Percentiles rank a stretch among this genome's conserved stretches.
phyloP scores from a whole-genome alignment of 441 rosid genomes.

The Arabidopsis lyrata region DNA sequence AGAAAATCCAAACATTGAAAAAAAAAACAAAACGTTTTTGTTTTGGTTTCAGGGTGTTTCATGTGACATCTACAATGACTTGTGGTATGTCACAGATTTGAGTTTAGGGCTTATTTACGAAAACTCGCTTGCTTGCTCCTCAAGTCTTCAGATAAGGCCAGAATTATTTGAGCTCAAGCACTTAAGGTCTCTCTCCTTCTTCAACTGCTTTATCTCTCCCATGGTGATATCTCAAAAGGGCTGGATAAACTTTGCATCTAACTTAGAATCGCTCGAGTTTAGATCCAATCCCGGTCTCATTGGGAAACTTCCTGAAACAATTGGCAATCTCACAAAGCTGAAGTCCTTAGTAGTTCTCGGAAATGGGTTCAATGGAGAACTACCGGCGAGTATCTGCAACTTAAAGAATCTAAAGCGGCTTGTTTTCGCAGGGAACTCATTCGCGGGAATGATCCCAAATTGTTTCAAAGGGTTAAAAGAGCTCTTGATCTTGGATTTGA shows the following conservation, averaged over 20 bases:
- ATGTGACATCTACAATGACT: conserved; percentile 75
- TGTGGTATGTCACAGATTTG: conserved; percentile 78
- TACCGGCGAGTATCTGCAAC: conserved; percentile 39
- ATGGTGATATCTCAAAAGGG: conserved; percentile 42
- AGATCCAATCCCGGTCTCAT: conserved; percentile 75
- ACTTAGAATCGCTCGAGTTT: conserved; percentile 70
- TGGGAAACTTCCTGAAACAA: conserved; percentile 52
- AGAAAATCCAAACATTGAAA: conserved; percentile 11
- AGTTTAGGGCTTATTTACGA: conserved; percentile 79
- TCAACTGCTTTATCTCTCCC: conserved; percentile 70
- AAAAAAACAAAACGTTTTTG: neutral
- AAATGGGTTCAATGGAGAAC: conserved; percentile 35
- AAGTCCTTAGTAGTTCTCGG: conserved; percentile 44
- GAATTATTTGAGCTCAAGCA: conserved; percentile 75
- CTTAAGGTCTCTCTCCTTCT: conserved; percentile 76
- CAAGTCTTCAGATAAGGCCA: conserved; percentile 64
- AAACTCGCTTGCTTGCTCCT: conserved; percentile 74
- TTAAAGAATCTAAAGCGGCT: conserved; percentile 42
- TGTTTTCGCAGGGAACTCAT: conserved; percentile 67
- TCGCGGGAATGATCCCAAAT: conserved; percentile 65
- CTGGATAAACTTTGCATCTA: conserved; percentile 68
- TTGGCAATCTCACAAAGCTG: conserved; percentile 39
- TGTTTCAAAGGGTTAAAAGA: conserved; percentile 56
- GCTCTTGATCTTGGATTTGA: conserved; percentile 79
- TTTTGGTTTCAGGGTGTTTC: conserved; percentile 75